Conservation (phyloP, 2,329 filamentous ascomycete genomes). For the Colletotrichum sp. region DNA sequence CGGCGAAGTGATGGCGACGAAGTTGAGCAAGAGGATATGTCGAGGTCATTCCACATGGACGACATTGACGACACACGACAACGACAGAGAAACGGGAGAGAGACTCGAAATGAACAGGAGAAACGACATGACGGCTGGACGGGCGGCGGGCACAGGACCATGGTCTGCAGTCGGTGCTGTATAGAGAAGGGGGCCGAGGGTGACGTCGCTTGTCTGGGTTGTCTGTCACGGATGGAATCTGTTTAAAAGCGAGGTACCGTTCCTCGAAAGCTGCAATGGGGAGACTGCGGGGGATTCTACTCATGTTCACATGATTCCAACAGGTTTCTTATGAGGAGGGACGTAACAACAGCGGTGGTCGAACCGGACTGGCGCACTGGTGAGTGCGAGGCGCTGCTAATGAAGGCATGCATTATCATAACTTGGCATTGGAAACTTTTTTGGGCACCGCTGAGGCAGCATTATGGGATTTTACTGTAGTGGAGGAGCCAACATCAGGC, state of each 20-base stretch:
- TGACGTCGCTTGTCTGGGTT: conserved; percentile 70
- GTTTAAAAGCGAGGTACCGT: conserved; percentile 27
- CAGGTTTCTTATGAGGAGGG: not conserved
- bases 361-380: not conserved
- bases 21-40: conserved; percentile 29
- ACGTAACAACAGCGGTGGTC: not conserved
- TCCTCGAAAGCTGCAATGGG: not conserved
- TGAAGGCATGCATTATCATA: conserved; percentile 13
- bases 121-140: conserved; percentile 36
- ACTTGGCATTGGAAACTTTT: not conserved
- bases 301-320: not conserved
- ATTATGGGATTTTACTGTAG: not conserved
- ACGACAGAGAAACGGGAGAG: conserved; percentile 6
- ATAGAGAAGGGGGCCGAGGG: conserved; percentile 68
- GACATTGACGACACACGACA: conserved; percentile 44
- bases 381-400: conserved; percentile 5
- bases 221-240: conserved; percentile 52
- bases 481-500: not conserved
- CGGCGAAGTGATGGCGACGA: conserved; percentile 19
- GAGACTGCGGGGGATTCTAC: not conserved
- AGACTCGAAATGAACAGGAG: not conserved
- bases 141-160: conserved; percentile 50
- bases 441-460: conserved; percentile 2
- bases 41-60: conserved; percentile 54
- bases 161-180: conserved; percentile 72